These are phyloP conservation scores for Leccinum disarticulatum DNA, from an alignment of 768 basidiomycete species.

Conservation along the genomic window DNA sequence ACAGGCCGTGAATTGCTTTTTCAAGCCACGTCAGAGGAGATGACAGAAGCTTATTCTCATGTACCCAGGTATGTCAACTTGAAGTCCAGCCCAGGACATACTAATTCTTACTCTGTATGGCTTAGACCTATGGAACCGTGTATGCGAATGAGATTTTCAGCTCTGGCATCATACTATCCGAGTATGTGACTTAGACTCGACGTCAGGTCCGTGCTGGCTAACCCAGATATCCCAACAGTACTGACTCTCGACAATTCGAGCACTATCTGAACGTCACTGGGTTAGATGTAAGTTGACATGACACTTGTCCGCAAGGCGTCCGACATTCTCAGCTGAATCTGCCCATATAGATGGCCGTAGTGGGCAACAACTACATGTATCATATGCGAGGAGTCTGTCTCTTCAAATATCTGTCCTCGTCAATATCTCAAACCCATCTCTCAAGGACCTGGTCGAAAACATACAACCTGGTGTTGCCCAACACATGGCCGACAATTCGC, in stretches of 20 bases:
- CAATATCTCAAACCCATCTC: slow-evolving; percentile 1
- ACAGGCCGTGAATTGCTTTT: slow-evolving; percentile 88
- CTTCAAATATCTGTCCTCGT: neutral
- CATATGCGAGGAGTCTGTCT: slow-evolving; percentile 81
- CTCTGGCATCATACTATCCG: slow-evolving; percentile 86
- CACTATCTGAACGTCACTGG: slow-evolving; percentile 88
- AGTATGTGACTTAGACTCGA: slow-evolving; percentile 49
- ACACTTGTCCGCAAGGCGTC: neutral
- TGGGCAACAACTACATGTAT: slow-evolving; percentile 91
- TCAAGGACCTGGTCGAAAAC: slow-evolving; percentile 72
- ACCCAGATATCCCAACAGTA: slow-evolving; percentile 46
- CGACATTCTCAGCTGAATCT: slow-evolving; percentile 1
- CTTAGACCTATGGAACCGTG: slow-evolving; percentile 77
- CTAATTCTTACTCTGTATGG: neutral
- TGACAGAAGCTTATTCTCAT: slow-evolving; percentile 88
- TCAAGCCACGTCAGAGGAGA: slow-evolving; percentile 93
- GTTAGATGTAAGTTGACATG: slow-evolving; percentile 64
- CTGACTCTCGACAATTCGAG: slow-evolving; percentile 94
- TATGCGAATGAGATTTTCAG: slow-evolving; percentile 91
- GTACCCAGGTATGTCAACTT: slow-evolving; percentile 89
- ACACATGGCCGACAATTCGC: slow-evolving; percentile 88
- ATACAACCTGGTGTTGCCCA: slow-evolving; percentile 83
- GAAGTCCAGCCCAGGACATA: slow-evolving; percentile 17
- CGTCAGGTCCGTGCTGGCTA: slow-evolving; percentile 5
- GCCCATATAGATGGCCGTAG: slow-evolving; percentile 73